Base-by-base conservation (phyloP, 164 flowering plant genomes). In the Pachysandra terminalis region DNA sequence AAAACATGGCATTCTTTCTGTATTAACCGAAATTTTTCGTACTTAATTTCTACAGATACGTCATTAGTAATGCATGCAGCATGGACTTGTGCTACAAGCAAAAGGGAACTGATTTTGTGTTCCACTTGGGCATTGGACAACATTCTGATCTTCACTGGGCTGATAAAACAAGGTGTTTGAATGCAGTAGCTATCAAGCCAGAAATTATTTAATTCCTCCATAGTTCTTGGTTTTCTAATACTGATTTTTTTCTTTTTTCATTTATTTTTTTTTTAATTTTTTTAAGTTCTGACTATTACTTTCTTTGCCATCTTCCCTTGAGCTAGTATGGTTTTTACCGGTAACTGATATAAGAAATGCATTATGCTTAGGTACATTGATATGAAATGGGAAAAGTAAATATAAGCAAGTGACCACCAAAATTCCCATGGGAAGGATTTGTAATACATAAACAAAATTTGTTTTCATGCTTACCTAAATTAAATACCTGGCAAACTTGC, bases 1-100 rank as follows among this genome's bases (percentile, higher is more conserved):
- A 55, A 23, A n/a, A 55, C 2, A 15, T 55, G 19, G 19, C 25
- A 15, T 55, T 55, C 25, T 55, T 21, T 21, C n/a, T 55, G 1
- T 53, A 6, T 53, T 53, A 16, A 5, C 17, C 5, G 5, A 16
- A 3, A 6, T 6, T 5, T 53, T 56, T 40, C 3, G 51, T 53
- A 15, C 37, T 37, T 71, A 2, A 24, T 24, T 56, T 70, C 28
- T 81, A 76, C 93, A 95, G 99, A 81, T 95, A 85, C 69, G 87
- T 95, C 63, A 87, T 95, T 37, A 83, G 97, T 70, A 95, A 95
- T 81, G 94, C 98, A 52, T 89, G 97, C 81, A 78, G 85, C 80
- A 89, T 79, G 77, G 84, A 81, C 32, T 58, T 95, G 23, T 86
- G 78, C 68, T 95, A 80, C 78, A 89, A 87, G 83, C 99, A 95